phyloP scores from a whole-genome alignment of 495 filamentous ascomycete genomes.

The Eremomyces bilateralis region DNA sequence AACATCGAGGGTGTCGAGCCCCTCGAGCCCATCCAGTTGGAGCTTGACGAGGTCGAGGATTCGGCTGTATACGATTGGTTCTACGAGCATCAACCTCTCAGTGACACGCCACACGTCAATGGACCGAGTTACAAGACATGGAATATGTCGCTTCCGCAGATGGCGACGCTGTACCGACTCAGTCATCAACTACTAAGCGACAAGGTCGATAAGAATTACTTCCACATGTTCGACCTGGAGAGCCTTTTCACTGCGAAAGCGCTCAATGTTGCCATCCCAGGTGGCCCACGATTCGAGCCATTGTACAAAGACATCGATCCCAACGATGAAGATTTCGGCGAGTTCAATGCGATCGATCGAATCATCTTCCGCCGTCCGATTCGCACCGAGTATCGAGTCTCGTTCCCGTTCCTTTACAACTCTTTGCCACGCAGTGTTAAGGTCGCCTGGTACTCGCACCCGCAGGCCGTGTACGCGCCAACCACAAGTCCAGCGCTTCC shows the following conservation, averaged over 20 bases:
- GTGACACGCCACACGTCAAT: slow-evolving; percentile 86
- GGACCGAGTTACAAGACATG: slow-evolving; percentile 92
- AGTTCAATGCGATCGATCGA: slow-evolving; percentile 98
- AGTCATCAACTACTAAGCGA: slow-evolving; percentile 85
- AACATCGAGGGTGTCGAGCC: slow-evolving; percentile 98
- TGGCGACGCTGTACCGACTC: slow-evolving; percentile 84
- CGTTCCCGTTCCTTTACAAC: slow-evolving; percentile 90
- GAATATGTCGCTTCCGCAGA: slow-evolving; percentile 87
- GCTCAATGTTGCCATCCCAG: slow-evolving; percentile 88
- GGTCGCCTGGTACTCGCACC: slow-evolving; percentile 81
- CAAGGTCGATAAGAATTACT: slow-evolving; percentile 88
- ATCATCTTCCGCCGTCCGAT: slow-evolving; percentile 97
- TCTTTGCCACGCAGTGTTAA: slow-evolving; percentile 87
- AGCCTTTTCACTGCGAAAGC: slow-evolving; percentile 95
- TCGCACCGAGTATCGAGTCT: slow-evolving; percentile 86
- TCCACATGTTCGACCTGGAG: slow-evolving; percentile 91
- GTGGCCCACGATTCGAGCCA: slow-evolving; percentile 92
- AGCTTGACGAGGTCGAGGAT: slow-evolving; percentile 93
- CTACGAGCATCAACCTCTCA: slow-evolving; percentile 81
- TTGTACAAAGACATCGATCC: slow-evolving; percentile 98
- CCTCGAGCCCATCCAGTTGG: slow-evolving; percentile 96
- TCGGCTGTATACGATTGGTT: slow-evolving; percentile 85
- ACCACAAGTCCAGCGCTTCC: slow-evolving; percentile 78
- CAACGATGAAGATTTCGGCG: slow-evolving; percentile 97
- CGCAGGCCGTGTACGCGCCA: slow-evolving; percentile 75